Conservation (phyloP, 306 rosid genomes). For the Acacia confusa region DNA sequence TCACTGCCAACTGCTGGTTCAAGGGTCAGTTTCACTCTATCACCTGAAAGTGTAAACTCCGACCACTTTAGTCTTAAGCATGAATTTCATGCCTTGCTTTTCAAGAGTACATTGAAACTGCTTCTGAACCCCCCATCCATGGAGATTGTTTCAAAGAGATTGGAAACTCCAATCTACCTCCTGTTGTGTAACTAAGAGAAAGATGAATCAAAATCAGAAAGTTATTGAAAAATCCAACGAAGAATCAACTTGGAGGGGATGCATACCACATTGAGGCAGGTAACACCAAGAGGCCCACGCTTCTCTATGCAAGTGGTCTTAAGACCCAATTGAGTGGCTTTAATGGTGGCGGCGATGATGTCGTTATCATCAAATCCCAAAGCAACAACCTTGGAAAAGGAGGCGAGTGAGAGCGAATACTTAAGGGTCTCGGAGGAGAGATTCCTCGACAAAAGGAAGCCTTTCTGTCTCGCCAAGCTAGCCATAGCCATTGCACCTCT, state of each 20-base stretch:
- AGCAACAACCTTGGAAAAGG: conserved; percentile 67
- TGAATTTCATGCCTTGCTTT: conserved; percentile 95
- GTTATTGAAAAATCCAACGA: not conserved
- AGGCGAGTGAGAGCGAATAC: conserved; percentile 46
- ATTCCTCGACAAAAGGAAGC: conserved; percentile 48
- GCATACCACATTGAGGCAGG: conserved; percentile 99
- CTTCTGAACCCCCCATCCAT: conserved; percentile 91
- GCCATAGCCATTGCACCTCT: conserved; percentile 67
- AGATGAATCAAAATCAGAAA: not conserved
- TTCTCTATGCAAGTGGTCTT: conserved; percentile 98
- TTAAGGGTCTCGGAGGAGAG: conserved; percentile 48
- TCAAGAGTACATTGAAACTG: conserved; percentile 93
- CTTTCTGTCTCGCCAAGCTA: conserved; percentile 82
- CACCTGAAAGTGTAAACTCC: conserved; percentile 85
- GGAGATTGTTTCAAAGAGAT: not conserved
- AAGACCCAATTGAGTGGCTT: conserved; percentile 94
- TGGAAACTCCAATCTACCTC: not conserved
- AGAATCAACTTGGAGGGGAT: conserved; percentile 90
- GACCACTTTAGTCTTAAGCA: conserved; percentile 90
- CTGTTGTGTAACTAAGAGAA: not conserved
- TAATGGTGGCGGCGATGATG: conserved; percentile 94
- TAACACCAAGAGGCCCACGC: conserved; percentile 96
- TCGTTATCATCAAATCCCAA: conserved; percentile 92
- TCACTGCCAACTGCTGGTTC: conserved; percentile 98
- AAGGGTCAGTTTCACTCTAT: conserved; percentile 84